Evolutionary conservation across 1,139 yeast genomes (phyloP).

Genomic region (Debaryomyces coudertii): DNA sequence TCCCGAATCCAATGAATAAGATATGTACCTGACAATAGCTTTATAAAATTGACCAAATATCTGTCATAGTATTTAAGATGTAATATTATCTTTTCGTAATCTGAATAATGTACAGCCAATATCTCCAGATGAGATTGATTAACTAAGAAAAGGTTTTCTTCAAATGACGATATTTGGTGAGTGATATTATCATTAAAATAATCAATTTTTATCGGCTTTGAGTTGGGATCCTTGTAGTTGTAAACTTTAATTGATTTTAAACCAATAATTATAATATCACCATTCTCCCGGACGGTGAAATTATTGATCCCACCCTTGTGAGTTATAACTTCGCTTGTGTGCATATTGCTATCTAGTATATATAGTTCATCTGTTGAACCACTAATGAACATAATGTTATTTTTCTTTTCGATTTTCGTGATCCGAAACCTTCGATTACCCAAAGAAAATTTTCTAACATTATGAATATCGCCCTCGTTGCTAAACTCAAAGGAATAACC

Average conservation of each 20-base stretch:
- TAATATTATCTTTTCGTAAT: not conserved
- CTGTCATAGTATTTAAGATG: not conserved
- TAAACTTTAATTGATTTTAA: constrained; percentile 9
- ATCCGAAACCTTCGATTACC: not conserved
- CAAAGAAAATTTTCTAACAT: constrained; percentile 1
- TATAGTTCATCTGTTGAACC: not conserved
- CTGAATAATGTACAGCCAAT: constrained; percentile 1
- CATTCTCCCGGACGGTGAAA: constrained; percentile 1
- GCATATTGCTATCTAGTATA: not conserved
- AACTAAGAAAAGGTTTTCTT: constrained; percentile 11
- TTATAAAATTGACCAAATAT: not conserved
- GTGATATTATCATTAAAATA: constrained; percentile 14
- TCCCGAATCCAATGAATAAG: not conserved
- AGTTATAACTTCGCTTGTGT: not conserved
- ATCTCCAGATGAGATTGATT: constrained; percentile 12
- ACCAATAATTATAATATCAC: constrained; percentile 9
- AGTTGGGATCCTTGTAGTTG: constrained; percentile 1
- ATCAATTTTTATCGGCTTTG: not conserved
- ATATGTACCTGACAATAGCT: not conserved
- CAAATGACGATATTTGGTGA: constrained; percentile 10
- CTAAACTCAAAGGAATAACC: constrained; percentile 3
- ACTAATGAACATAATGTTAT: not conserved
- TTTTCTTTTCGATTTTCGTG: not conserved
- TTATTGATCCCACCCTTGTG: constrained; percentile 7
- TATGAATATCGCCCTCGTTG: not conserved